Base-by-base conservation (phyloP, 2,329 filamentous ascomycete species). In the Plectosphaerella plurivora region DNA sequence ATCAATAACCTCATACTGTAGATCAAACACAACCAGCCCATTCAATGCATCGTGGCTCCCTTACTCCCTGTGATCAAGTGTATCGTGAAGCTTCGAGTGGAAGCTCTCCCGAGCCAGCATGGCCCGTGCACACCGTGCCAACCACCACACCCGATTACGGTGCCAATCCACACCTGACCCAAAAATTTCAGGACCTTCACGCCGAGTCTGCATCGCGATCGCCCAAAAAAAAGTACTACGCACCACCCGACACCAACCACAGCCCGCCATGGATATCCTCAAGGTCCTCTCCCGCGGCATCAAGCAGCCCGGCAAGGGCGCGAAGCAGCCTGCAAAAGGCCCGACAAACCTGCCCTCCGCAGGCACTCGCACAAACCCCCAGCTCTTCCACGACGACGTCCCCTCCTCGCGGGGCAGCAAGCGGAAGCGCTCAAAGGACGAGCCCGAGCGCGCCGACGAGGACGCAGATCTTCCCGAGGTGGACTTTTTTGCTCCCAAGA, bases 211-310 rank as follows among this genome's bases (percentile, higher is more conserved):
- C 28, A 33, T 33, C 28, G 28, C 28, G 28, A 33, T 8, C 28
- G 28, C 28, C 25, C 9, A 28, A 22, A 24, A 47, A 51, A 37
- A 44, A 44, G 41, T 44, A 7, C 41, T 10, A 9, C 28, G 9
- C 28, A 12, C 28, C 41, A 18, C 7, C 28, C 14, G 10, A 14
- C 22, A 22, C 18, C 22, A 49, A 25, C 44, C 14, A 28, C 11
- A 46, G 28, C 28, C 45, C 51, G 60, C 47, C 52, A 89, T 89
- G 86, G 87, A 91, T 69, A 84, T 90, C 51, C 75, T 90, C 63
- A 89, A 85, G 62, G 73, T 91, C 33, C 73, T 91, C 54, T 89
- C 87, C 36, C 79, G 87, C 49, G 86, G 86, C 53, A 84, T 83
- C 3, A 89, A 88, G 56, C 75, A 75, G 61, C 71, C 75, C 14